These are phyloP conservation scores for Venturia oleaginea DNA, from an alignment of 2,329 filamentous ascomycete species.

Conservation along the genomic window DNA sequence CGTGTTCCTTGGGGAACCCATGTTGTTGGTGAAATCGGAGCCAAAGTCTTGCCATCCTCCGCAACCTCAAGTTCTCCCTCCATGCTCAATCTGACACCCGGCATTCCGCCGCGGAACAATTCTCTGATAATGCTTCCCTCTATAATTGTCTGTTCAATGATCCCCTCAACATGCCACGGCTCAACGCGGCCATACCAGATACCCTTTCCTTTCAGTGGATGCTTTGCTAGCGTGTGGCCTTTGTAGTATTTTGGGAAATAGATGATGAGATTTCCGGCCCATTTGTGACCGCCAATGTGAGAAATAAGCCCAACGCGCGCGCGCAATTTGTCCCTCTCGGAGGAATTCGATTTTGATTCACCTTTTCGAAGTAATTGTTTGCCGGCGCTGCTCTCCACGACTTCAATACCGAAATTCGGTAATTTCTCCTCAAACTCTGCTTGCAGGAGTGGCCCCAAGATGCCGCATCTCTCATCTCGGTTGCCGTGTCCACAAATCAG, in stretches of 20 bases:
- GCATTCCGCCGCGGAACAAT: constrained; percentile 52
- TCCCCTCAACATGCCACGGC: constrained; percentile 65
- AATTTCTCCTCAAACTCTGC: constrained; percentile 60
- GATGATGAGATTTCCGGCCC: constrained; percentile 74
- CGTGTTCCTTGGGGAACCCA: neutral
- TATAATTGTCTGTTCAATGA: constrained; percentile 61
- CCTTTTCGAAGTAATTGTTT: neutral
- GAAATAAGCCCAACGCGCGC: constrained; percentile 63
- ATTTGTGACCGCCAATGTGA: constrained; percentile 79
- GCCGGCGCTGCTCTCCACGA: neutral
- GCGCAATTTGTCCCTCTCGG: constrained; percentile 22
- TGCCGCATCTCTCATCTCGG: constrained; percentile 72
- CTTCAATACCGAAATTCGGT: constrained; percentile 16
- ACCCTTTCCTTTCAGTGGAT: constrained; percentile 59
- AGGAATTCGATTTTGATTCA: neutral
- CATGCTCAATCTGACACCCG: neutral
- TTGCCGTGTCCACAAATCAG: constrained; percentile 82
- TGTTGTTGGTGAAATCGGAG: neutral
- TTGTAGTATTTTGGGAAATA: constrained; percentile 51
- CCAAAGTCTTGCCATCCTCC: neutral
- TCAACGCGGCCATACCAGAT: constrained; percentile 78
- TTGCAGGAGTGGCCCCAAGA: constrained; percentile 65
- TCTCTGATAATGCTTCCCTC: constrained; percentile 60
- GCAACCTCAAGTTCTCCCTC: neutral
- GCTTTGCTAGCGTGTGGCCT: constrained; percentile 20